Evolutionary conservation across 2,329 filamentous ascomycete species (phyloP).

Genomic region (Dothidotthia symphoricarpi): DNA sequence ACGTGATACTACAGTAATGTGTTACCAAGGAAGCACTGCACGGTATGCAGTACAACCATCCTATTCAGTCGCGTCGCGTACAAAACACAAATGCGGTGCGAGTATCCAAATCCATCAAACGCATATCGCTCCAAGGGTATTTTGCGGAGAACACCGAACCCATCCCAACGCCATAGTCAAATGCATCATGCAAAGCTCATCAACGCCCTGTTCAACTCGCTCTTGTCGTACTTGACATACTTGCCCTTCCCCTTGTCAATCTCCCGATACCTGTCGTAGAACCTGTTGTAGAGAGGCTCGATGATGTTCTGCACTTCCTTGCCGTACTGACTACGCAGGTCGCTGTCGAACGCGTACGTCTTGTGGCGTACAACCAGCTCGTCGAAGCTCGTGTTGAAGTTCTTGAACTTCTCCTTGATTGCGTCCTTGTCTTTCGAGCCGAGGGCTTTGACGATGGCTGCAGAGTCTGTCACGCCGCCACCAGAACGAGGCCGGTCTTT

Average conservation of each 20-base stretch:
- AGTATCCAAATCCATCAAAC: conserved; percentile 13
- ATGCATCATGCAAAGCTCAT: conserved; percentile 44
- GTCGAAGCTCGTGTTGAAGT: conserved; percentile 88
- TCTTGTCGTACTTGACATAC: conserved; percentile 96
- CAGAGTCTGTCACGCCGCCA: conserved; percentile 63
- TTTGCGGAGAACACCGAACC: conserved; percentile 21
- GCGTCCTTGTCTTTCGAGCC: conserved; percentile 90
- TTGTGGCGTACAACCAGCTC: conserved; percentile 83
- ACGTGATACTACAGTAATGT: no score
- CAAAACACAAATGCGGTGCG: no score
- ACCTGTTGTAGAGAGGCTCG: conserved; percentile 89
- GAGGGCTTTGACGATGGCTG: conserved; percentile 77
- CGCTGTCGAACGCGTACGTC: conserved; percentile 81
- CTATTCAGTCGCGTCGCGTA: conserved; percentile 22
- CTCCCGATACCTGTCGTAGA: conserved; percentile 97
- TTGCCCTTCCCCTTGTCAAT: conserved; percentile 97
- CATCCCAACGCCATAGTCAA: conserved; percentile 20
- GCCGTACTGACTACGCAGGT: conserved; percentile 76
- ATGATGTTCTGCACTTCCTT: conserved; percentile 88
- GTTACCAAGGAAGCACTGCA: no score
- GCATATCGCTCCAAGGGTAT: conserved; percentile 35
- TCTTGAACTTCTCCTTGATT: conserved; percentile 93
- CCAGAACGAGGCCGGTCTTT: conserved; percentile 64
- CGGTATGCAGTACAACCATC: no score
- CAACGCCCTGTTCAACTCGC: conserved; percentile 65